A percentile compares a stretch with the other conserved stretches of the same genome.
Conservation (phyloP, 805 yeast species). For the Blastobotrys attinorum region DNA sequence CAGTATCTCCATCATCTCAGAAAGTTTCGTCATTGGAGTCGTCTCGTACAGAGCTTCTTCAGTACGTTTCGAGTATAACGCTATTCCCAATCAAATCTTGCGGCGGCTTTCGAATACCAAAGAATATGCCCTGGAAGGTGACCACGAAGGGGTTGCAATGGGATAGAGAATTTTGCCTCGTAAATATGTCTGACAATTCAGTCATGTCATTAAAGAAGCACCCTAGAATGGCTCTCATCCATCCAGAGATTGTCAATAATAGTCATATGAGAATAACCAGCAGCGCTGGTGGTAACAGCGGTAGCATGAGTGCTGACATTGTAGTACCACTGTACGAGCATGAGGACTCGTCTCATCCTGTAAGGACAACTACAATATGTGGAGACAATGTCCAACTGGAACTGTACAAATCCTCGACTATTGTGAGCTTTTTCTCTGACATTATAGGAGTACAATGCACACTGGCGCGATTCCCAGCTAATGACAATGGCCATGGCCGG, state of each 20-base stretch:
- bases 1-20: neutral
- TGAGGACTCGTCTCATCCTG: neutral
- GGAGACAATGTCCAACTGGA: conserved; percentile 7
- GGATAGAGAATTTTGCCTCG: conserved; percentile 34
- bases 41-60: neutral
- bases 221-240: conserved; percentile 31
- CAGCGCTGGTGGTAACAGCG: neutral
- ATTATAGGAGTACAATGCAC: conserved; percentile 31
- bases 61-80: conserved; percentile 20
- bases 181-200: conserved; percentile 24
- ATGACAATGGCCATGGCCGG: conserved; percentile 3
- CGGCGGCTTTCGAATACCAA: conserved; percentile 27
- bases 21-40: too few species aligned
- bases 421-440: conserved; percentile 26
- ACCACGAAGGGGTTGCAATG: conserved; percentile 29
- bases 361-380: conserved; percentile 5
- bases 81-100: conserved; percentile 41
- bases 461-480: conserved; percentile 22
- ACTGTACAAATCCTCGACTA: conserved; percentile 12
- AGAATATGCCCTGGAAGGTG: conserved; percentile 25
- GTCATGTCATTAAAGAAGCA: conserved; percentile 31
- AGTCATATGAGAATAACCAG: conserved; percentile 13
- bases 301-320: conserved; percentile 5
- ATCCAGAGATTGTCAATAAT: conserved; percentile 24
- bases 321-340: conserved; percentile 6